Evolutionary conservation across 345 rosid species (phyloP).

Genomic region (Limnanthes douglasii): DNA sequence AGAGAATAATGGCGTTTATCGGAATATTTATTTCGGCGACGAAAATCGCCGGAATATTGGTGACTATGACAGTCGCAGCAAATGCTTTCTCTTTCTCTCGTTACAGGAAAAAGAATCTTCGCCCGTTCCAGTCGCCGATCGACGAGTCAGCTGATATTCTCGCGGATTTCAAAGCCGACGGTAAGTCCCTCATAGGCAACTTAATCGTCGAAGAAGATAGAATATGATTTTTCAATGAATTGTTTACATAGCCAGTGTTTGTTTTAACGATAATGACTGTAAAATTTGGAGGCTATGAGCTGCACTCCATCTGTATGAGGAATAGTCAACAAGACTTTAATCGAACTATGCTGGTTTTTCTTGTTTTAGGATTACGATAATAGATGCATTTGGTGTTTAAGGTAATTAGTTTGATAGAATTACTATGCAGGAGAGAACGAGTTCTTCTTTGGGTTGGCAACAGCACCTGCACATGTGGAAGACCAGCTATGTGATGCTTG

Average conservation of each 20-base stretch:
- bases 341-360: too few relatives aligned
- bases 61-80: slow-evolving; percentile 53
- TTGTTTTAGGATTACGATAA: too few relatives aligned
- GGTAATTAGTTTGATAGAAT: slow-evolving; percentile 13
- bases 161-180: slow-evolving; percentile 46
- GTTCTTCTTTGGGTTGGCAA: slow-evolving; percentile 98
- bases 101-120: slow-evolving; percentile 39
- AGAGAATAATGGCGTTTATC: slow-evolving; percentile 26
- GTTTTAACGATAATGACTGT: too few relatives aligned
- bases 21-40: slow-evolving; percentile 37
- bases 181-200: slow-evolving; percentile 11
- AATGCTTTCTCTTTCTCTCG: slow-evolving; percentile 64
- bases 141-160: slow-evolving; percentile 61
- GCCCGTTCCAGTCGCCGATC: slow-evolving; percentile 48
- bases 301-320: too few relatives aligned
- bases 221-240: too few relatives aligned
- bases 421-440: slow-evolving; percentile 28
- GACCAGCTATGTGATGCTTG: slow-evolving; percentile 88
- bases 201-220: too few relatives aligned
- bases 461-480: slow-evolving; percentile 93
- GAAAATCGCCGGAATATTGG: slow-evolving; percentile 55
- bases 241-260: too few relatives aligned
- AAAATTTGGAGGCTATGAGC: too few relatives aligned
- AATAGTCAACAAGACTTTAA: too few relatives aligned
- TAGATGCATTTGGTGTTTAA: not conserved